These are phyloP conservation scores for Bromus sterilis DNA, from an alignment of 176 grass and related monocot genomes.

Conservation along the genomic window DNA sequence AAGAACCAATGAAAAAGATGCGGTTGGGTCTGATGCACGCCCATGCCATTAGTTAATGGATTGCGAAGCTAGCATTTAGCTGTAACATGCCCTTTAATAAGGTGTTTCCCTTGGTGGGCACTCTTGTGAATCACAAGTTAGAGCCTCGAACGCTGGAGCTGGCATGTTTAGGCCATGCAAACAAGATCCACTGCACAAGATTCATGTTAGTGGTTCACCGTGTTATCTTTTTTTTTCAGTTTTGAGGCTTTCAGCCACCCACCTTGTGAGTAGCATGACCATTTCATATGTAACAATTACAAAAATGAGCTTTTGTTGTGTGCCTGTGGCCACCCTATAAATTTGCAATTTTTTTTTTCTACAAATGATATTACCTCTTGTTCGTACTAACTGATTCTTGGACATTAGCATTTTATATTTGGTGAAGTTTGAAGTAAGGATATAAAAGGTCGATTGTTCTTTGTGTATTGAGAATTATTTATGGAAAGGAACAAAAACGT, in stretches of 20 bases:
- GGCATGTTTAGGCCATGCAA: neutral
- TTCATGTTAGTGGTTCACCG: no score
- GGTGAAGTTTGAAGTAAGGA: no score
- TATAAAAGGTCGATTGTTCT: neutral
- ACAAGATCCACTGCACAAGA: conserved; percentile 29
- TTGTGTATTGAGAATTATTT: neutral
- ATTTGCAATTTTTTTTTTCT: neutral
- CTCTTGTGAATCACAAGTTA: no score
- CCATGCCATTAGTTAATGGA: no score
- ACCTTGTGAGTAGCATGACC: neutral
- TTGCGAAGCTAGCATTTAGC: no score
- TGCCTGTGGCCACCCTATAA: neutral
- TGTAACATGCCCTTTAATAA: no score
- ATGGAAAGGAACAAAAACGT: neutral
- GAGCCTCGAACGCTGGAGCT: no score
- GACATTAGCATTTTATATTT: neutral
- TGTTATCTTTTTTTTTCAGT: no score
- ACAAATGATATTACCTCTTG: neutral
- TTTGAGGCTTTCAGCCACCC: no score
- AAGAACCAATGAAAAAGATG: no score
- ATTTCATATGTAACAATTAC: neutral
- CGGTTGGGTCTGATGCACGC: neutral
- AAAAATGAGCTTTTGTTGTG: neutral
- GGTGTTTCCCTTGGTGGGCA: no score
- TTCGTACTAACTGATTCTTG: neutral